Evolutionary conservation across 2,329 filamentous ascomycete genomes (phyloP).

Genomic region (Exophiala bonariae): DNA sequence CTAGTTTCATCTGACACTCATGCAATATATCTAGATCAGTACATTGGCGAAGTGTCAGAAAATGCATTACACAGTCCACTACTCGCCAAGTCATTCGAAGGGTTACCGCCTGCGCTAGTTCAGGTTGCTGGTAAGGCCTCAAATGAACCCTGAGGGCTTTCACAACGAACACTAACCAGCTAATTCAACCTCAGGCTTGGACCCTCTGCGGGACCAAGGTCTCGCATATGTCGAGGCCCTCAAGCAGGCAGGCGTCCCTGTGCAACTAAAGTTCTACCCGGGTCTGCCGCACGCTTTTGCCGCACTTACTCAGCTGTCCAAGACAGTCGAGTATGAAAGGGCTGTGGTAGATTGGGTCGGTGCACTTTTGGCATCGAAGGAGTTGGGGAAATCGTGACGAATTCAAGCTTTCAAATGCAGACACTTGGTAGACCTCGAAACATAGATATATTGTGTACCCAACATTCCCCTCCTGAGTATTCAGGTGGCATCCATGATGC

Average conservation of each 20-base stretch:
- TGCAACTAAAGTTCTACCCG: slow-evolving; percentile 30
- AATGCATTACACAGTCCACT: slow-evolving; percentile 2
- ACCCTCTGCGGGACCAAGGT: slow-evolving; percentile 28
- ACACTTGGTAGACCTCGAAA: too few species aligned
- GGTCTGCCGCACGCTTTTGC: slow-evolving; percentile 31
- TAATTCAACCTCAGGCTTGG: slow-evolving; percentile 17
- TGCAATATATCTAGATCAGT: slow-evolving; percentile 3
- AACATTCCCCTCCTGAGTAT: too few species aligned
- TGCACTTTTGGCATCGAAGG: background rate
- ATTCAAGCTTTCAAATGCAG: too few species aligned
- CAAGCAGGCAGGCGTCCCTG: slow-evolving; percentile 26
- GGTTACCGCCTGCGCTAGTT: slow-evolving; percentile 2
- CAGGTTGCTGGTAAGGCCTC: slow-evolving; percentile 3
- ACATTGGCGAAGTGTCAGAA: background rate
- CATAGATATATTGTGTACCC: too few species aligned
- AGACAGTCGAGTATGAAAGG: background rate
- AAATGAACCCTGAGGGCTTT: background rate
- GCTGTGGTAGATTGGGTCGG: background rate
- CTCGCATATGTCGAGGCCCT: slow-evolving; percentile 25
- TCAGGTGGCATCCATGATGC: slow-evolving; percentile 10
- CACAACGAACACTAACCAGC: background rate
- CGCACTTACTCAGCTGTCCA: background rate
- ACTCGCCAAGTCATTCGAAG: background rate
- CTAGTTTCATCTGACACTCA: background rate
- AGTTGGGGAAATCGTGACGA: too few species aligned